Base-by-base conservation (phyloP, 2,329 filamentous ascomycete species). In the Aspergillus sergii region DNA sequence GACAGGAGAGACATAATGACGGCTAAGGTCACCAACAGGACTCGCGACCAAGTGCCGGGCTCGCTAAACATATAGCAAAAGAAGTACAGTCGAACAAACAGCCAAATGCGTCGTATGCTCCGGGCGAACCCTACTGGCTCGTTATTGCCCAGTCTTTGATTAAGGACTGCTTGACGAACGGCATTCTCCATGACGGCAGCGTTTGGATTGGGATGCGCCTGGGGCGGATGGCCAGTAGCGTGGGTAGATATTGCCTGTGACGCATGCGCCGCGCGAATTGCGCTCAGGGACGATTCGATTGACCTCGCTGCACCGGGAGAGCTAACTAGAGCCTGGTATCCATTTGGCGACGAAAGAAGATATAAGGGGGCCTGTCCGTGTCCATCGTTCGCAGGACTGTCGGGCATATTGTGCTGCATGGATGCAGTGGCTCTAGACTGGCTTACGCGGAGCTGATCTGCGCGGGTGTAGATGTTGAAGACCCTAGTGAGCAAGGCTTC, bases 31-130 rank as follows among this genome's bases (percentile, higher is more conserved):
- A 83, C 76, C 34, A 82, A 73, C 21, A 81, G 56, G 36, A 78
- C 75, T 30, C 81, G 79, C 11, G 76, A 74, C 79, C 79, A 82
- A 4, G 78, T 80, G 7, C 79, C 79, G n/a, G 80, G 76, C 26
- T 81, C 80, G 32, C 83, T 83, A 63, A 88, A 82, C 69, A 89
- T 81, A 71, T 86, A 88, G 60, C 84, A 81, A 69, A 89, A 86
- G 62, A 85, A 82, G 62, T 85, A 83, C 23, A 89, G 73, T 11
- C 87, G 83, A 56, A 87, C 75, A 28, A 88, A 81, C 2, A 88
- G 80, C 87, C 87, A 89, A 28, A 84, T 66, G 30, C 84, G 82
- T 54, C 78, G 64, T 21, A 81, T 64, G 51, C 80, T 72, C 53
- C 81, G 79, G 3, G 72, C 76, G 32, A 84, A 66, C 10, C 80